Evolutionary conservation across 805 yeast species (phyloP).

Genomic region (Brettanomyces bruxellensis): DNA sequence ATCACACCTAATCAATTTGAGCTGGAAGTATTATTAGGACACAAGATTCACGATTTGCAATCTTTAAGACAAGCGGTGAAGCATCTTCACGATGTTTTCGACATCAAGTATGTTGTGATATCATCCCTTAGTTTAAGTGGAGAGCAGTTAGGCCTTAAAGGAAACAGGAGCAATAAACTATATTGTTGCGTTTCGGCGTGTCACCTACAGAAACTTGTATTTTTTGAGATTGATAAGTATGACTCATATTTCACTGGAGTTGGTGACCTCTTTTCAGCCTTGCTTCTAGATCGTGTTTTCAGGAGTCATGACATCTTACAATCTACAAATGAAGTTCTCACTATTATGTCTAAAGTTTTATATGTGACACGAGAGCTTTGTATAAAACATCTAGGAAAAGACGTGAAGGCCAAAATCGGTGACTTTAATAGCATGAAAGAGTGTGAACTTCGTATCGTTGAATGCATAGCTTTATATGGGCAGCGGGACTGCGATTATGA

Average conservation of each 20-base stretch:
- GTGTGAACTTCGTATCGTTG: conserved; percentile 64
- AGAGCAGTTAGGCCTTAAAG: conserved; percentile 9
- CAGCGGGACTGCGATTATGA: conserved; percentile 7
- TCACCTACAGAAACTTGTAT: conserved; percentile 10
- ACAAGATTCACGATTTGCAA: conserved; percentile 30
- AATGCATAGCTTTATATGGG: conserved; percentile 35
- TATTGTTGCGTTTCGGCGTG: conserved; percentile 37
- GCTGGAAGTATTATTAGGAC: conserved; percentile 49
- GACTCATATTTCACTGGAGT: conserved; percentile 90
- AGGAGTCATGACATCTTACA: conserved; percentile 16
- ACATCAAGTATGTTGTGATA: conserved; percentile 54
- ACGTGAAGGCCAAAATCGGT: conserved; percentile 42
- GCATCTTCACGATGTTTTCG: conserved; percentile 37
- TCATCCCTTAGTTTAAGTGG: conserved; percentile 39
- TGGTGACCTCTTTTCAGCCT: conserved; percentile 83
- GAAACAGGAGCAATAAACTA: conserved; percentile 16
- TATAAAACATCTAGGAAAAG: conserved; percentile 26
- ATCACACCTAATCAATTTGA: conserved; percentile 92
- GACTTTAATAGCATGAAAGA: conserved; percentile 51
- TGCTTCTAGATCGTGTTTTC: conserved; percentile 56
- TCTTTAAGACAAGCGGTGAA: conserved; percentile 38
- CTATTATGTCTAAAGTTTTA: conserved; percentile 47
- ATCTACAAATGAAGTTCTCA: conserved; percentile 46
- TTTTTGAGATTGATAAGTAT: conserved; percentile 49
- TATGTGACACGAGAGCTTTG: conserved; percentile 35